Evolutionary conservation across 495 filamentous ascomycete species (phyloP).

Genomic region (Penicillium coffeae): DNA sequence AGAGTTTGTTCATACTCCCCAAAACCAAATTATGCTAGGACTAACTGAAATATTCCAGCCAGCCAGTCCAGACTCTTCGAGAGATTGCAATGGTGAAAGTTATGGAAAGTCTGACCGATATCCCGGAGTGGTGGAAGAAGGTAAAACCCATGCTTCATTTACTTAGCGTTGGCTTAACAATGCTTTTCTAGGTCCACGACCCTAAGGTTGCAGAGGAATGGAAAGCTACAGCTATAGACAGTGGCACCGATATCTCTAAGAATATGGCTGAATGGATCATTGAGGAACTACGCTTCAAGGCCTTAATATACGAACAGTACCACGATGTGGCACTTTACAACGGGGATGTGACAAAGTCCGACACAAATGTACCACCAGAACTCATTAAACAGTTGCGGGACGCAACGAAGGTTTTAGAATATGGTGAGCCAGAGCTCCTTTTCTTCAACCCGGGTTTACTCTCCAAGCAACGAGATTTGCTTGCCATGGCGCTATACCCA

Average conservation of each 20-base stretch:
- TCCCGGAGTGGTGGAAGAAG: conserved; percentile 50
- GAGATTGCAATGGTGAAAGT: conserved; percentile 34
- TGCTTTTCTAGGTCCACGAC: conserved; percentile 33
- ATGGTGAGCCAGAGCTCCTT: conserved; percentile 8
- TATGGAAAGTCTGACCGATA: conserved; percentile 45
- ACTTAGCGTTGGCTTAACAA: not conserved
- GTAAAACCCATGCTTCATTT: conserved; percentile 22
- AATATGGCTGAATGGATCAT: conserved; percentile 53
- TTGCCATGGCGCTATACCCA: conserved; percentile 43
- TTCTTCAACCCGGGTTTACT: conserved; percentile 20
- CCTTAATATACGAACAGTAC: conserved; percentile 30
- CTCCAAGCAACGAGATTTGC: conserved; percentile 27
- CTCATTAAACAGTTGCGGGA: conserved; percentile 32
- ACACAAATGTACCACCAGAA: conserved; percentile 23
- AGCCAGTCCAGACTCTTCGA: conserved; percentile 36
- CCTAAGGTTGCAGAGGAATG: conserved; percentile 34
- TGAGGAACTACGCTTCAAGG: conserved; percentile 48
- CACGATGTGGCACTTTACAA: conserved; percentile 34
- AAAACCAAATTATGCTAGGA: not conserved
- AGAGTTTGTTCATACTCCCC: conserved; percentile 19
- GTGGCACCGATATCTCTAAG: conserved; percentile 32
- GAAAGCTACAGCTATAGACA: conserved; percentile 30
- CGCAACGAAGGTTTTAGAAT: conserved; percentile 18
- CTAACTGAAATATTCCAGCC: conserved; percentile 10
- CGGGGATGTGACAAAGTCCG: conserved; percentile 38